phyloP scores from a whole-genome alignment of 805 yeast genomes.

The Metschnikowia noctiluminum region DNA sequence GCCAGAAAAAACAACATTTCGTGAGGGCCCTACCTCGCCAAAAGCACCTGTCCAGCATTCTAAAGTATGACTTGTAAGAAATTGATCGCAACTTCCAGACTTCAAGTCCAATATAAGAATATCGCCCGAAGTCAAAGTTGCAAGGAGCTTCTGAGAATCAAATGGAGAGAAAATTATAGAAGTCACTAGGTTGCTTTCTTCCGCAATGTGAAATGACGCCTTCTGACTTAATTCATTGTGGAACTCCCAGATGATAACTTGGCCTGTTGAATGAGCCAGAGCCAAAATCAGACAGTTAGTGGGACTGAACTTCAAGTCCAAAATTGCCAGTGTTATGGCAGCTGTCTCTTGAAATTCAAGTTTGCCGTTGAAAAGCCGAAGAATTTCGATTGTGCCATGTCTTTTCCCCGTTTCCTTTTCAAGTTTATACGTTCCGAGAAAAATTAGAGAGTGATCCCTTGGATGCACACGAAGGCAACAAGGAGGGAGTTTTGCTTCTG shows the following conservation, averaged over 20 bases:
- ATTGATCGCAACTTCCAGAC: constrained; percentile 15
- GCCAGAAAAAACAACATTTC: constrained; percentile 70
- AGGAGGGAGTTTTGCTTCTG: constrained; percentile 67
- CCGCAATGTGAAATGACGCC: constrained; percentile 43
- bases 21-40: constrained; percentile 52
- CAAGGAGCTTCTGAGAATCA: constrained; percentile 34
- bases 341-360: constrained; percentile 13
- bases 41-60: constrained; percentile 90
- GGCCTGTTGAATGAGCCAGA: constrained; percentile 82
- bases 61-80: constrained; percentile 51
- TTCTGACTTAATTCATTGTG: constrained; percentile 18
- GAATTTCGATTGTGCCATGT: constrained; percentile 57
- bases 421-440: constrained; percentile 80
- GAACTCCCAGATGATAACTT: constrained; percentile 57
- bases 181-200: constrained; percentile 52
- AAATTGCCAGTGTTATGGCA: constrained; percentile 57
- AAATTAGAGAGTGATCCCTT: constrained; percentile 40
- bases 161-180: constrained; percentile 58
- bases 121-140: constrained; percentile 70
- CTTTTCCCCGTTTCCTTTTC: constrained; percentile 53
- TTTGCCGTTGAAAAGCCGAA: constrained; percentile 23
- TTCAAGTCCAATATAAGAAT: constrained; percentile 41
- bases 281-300: constrained; percentile 45
- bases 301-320: constrained; percentile 73
- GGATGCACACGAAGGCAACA: constrained; percentile 71